Percentiles rank a stretch among this genome's conserved stretches.
phyloP scores from a whole-genome alignment of 306 rosid species.

The Coriaria nepalensis region DNA sequence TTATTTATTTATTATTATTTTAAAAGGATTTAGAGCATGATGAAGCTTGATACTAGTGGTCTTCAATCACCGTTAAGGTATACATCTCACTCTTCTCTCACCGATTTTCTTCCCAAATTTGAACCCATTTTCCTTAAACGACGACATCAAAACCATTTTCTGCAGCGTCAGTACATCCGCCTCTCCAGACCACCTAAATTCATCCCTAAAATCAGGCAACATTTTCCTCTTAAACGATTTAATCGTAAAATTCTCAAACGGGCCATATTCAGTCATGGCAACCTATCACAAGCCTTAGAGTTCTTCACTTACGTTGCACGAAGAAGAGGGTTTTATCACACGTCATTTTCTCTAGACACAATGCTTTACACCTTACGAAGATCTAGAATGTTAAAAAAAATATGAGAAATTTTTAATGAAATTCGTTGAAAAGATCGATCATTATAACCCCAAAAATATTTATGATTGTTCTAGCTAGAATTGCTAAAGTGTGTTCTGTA shows the following conservation, averaged over 20 bases:
- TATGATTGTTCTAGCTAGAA: conserved; percentile 62
- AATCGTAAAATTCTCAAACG: conserved; percentile 56
- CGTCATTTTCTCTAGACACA: conserved; percentile 54
- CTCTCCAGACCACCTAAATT: conserved; percentile 21
- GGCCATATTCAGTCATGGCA: conserved; percentile 71
- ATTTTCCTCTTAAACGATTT: conserved; percentile 68
- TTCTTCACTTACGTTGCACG: conserved; percentile 45
- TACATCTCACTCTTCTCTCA: conserved; percentile 11
- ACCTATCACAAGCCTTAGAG: conserved; percentile 60
- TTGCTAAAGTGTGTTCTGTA: conserved; percentile 74
- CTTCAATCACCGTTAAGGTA: conserved; percentile 18
- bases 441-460: conserved; percentile 48
- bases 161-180: conserved; percentile 32
- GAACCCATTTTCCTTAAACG: conserved; percentile 6
- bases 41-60: too few relatives aligned
- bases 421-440: conserved; percentile 29
- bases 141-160: conserved; percentile 36
- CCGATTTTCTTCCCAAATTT: conserved; percentile 20
- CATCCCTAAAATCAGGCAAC: conserved; percentile 41
- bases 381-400: conserved; percentile 40
- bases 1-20: too few relatives aligned
- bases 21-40: too few relatives aligned
- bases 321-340: conserved; percentile 73
- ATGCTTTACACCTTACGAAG: conserved; percentile 72
- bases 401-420: conserved; percentile 53